Evolutionary conservation across 352 stramenopile species (phyloP), one percentile per base, ranked within the genome.

Genomic region (Phytophthora litchii): DNA sequence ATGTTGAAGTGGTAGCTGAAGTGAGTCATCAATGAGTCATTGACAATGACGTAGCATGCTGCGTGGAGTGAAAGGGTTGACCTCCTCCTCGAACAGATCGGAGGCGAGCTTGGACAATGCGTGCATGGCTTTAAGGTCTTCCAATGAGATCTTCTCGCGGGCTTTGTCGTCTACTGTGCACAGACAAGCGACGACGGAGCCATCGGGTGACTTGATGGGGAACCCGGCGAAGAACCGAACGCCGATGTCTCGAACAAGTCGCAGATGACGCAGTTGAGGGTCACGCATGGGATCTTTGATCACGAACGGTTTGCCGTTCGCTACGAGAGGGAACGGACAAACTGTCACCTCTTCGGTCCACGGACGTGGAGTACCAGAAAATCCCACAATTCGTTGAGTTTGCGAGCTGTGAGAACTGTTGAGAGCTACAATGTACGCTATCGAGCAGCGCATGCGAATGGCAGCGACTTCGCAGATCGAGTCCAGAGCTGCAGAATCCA

Each of bases 151-250:
- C 21, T 56, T 68, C 14, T 72, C 70, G 16, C 74, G 70, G 5
- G 55, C 16, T 8, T 63, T 34, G 0, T 60, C 57, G 61, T 83
- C 70, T 3, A 76, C 25, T 0, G 67, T 64, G 44, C 77, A 89
- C 9, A 91, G 61, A 20, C 66, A 76, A 3, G 78, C 82, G 5
- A 68, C 42, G 5, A 74, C 45, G 3, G 32, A 31, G 0, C 63
- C 66, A 23, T 62, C 35, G 10, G 52, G 50, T 3, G 60, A 60
- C 11, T 65, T 66, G 35, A 89, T 75, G 38, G 82, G 79, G 48
- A 88, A 88, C 1, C 78, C 61, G 1, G 78, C 78, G 54, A 82
- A 83, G 55, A 88, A 89, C 0, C 54, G 75, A 29, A 83, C 62
- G 23, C 64, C 59, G 0, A 72, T 57, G 9, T 86, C 65, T 14